Evolutionary conservation across 1,139 yeast genomes (phyloP).

Genomic region (Entelexis paramagnoliae): DNA sequence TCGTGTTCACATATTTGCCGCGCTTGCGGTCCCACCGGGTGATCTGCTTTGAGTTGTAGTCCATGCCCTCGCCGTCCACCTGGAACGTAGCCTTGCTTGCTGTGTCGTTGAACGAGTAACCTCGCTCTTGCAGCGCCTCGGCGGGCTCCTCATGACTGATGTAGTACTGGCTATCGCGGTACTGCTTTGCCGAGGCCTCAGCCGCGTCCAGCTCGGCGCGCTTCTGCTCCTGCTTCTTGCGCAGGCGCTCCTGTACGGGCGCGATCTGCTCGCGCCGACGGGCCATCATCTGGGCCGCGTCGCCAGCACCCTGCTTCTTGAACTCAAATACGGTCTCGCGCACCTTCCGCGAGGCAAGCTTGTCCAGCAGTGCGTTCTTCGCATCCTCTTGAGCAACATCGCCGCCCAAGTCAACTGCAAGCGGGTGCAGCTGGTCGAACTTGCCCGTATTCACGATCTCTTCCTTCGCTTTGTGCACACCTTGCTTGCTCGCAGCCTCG

Average conservation of each 20-base stretch:
- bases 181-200: constrained; percentile 26
- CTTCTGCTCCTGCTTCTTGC: constrained; percentile 42
- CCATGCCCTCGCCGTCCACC: constrained; percentile 57
- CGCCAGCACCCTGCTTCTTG: constrained; percentile 39
- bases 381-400: constrained; percentile 45
- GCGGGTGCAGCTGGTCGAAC: constrained; percentile 76
- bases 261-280: constrained; percentile 79
- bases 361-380: constrained; percentile 60
- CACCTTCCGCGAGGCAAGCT: constrained; percentile 50
- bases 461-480: constrained; percentile 76
- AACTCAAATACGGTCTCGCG: constrained; percentile 92
- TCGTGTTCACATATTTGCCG: constrained; percentile 77
- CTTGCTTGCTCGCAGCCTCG: constrained; percentile 74
- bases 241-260: constrained; percentile 70
- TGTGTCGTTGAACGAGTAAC: constrained; percentile 50
- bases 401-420: constrained; percentile 9
- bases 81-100: constrained; percentile 83
- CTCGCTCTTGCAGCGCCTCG: constrained; percentile 72
- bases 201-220: constrained; percentile 28
- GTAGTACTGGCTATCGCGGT: constrained; percentile 72
- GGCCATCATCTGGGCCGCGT: constrained; percentile 75
- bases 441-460: constrained; percentile 50
- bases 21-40: constrained; percentile 84
- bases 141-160: constrained; percentile 87
- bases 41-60: constrained; percentile 51